These are phyloP conservation scores for Elongisporangium senticosum DNA, from an alignment of 352 stramenopile genomes.

Conservation along the genomic window DNA sequence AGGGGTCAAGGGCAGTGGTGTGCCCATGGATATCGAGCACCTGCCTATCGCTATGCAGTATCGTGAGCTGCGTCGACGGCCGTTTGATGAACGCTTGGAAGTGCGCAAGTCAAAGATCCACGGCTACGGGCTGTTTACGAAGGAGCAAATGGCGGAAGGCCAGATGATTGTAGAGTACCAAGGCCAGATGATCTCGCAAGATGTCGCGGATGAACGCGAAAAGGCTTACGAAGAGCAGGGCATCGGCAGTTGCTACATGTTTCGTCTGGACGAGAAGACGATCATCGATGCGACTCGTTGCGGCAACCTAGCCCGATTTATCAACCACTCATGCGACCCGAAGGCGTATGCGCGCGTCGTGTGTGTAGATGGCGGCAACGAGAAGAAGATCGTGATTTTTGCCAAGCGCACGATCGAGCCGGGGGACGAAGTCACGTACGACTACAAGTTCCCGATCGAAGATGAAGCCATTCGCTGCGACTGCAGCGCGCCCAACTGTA, in stretches of 20 bases:
- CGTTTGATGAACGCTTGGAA: conserved; percentile 87
- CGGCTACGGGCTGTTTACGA: conserved; percentile 95
- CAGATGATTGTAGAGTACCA: conserved; percentile 98
- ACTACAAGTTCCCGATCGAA: conserved; percentile 97
- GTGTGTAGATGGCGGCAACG: conserved; percentile 58
- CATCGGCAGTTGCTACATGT: conserved; percentile 97
- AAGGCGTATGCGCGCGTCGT: conserved; percentile 94
- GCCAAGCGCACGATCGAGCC: conserved; percentile 86
- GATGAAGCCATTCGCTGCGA: conserved; percentile 92
- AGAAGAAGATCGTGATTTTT: conserved; percentile 97
- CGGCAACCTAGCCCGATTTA: conserved; percentile 94
- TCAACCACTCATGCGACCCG: conserved; percentile 95
- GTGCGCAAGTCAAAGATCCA: conserved; percentile 94
- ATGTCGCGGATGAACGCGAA: conserved; percentile 91
- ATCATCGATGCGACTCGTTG: conserved; percentile 94
- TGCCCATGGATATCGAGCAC: conserved; percentile 78
- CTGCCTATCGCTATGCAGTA: conserved; percentile 89
- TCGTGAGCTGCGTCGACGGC: conserved; percentile 85
- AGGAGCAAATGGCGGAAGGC: conserved; percentile 85
- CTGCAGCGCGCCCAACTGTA: conserved; percentile 92
- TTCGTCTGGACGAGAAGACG: conserved; percentile 91
- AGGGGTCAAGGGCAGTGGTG: conserved; percentile 18
- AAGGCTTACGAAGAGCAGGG: conserved; percentile 91
- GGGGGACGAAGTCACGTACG: conserved; percentile 94
- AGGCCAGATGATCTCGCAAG: conserved; percentile 89